Evolutionary conservation across 768 basidiomycete genomes (phyloP).

Genomic region (Auricularia auricula-judae): DNA sequence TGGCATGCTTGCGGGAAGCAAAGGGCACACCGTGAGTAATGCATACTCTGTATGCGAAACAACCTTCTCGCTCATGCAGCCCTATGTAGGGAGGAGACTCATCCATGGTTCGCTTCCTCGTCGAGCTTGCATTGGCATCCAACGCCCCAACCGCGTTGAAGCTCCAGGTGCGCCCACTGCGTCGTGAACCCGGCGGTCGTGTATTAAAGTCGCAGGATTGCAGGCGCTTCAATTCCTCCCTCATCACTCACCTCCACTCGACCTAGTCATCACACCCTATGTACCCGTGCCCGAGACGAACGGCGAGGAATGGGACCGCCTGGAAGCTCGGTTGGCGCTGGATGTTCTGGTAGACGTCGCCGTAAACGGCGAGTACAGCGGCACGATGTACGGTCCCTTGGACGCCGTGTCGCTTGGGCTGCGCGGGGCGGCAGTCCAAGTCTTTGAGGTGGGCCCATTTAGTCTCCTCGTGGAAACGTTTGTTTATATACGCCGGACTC

Average conservation of each 20-base stretch:
- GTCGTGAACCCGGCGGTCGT: not conserved
- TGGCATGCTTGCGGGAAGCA: constrained; percentile 71
- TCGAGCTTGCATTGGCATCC: constrained; percentile 85
- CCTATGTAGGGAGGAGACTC: constrained; percentile 1
- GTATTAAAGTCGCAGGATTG: not conserved
- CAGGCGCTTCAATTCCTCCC: not conserved
- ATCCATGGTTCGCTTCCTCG: constrained; percentile 50
- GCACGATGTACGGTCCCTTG: constrained; percentile 37
- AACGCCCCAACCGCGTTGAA: constrained; percentile 86
- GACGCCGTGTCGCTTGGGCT: constrained; percentile 60
- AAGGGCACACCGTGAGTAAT: constrained; percentile 48
- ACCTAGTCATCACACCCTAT: constrained; percentile 44
- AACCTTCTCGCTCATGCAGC: not conserved
- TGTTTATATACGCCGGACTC: not conserved
- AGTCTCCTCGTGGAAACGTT: constrained; percentile 5
- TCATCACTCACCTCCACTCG: not conserved
- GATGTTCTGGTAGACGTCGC: constrained; percentile 74
- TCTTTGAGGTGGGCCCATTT: constrained; percentile 59
- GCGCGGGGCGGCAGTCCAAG: constrained; percentile 61
- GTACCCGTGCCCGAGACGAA: constrained; percentile 71
- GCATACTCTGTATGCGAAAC: not conserved
- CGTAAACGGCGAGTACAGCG: constrained; percentile 81
- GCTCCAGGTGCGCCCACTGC: constrained; percentile 46
- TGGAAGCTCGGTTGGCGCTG: constrained; percentile 70
- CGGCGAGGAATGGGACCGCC: constrained; percentile 87